Conservation (phyloP, 2,329 filamentous ascomycete species). For the Xylariaceae sp. region DNA sequence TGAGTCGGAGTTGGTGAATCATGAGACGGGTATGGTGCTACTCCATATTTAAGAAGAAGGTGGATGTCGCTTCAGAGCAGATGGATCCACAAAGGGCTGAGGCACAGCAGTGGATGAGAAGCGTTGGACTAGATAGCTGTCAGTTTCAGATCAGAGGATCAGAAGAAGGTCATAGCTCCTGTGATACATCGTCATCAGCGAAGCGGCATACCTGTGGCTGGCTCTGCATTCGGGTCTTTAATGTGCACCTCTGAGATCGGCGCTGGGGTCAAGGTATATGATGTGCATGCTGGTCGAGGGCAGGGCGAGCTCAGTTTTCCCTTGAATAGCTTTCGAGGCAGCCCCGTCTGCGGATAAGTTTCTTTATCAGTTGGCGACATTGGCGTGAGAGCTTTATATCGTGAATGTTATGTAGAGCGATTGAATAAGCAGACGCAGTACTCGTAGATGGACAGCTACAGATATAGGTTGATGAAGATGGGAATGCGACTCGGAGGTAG, state of each 20-base stretch:
- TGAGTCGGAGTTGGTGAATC: not conserved
- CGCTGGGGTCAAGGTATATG: constrained; percentile 26
- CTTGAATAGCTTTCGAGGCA: constrained; percentile 22
- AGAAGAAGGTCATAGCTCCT: not conserved
- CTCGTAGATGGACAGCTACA: not conserved
- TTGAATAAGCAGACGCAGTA: not conserved
- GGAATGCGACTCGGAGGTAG: not conserved
- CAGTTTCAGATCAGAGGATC: not conserved
- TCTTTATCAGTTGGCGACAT: constrained; percentile 12
- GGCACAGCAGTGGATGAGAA: constrained; percentile 28
- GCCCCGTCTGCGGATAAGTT: constrained; percentile 1
- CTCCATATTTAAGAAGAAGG: not conserved
- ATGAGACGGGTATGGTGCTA: not conserved
- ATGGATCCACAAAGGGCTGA: constrained; percentile 33
- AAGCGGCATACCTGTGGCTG: constrained; percentile 20
- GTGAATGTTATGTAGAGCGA: not conserved
- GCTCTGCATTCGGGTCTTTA: constrained; percentile 17
- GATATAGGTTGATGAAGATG: not conserved
- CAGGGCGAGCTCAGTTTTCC: constrained; percentile 23
- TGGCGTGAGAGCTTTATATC: not conserved
- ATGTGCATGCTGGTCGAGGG: constrained; percentile 20
- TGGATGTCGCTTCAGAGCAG: constrained; percentile 25
- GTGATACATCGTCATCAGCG: not conserved
- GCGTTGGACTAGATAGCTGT: constrained; percentile 17
- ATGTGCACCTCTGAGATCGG: constrained; percentile 25